Evolutionary conservation across 495 filamentous ascomycete genomes (phyloP).

Genomic region (Collariella sp.): DNA sequence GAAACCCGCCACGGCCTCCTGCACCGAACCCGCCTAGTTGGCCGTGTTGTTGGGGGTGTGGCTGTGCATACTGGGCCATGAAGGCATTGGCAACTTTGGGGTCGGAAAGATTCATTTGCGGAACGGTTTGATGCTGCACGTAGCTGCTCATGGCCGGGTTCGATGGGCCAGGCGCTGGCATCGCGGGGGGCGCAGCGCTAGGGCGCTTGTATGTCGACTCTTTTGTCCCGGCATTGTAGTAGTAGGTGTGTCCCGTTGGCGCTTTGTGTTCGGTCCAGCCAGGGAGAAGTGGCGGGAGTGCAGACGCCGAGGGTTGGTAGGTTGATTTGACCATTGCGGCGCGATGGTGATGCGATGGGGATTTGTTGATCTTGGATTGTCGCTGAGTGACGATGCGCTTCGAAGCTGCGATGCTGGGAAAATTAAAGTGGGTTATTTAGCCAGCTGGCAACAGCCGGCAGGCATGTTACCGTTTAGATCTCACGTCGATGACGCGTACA

Average conservation of each 20-base stretch:
- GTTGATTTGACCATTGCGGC: conserved; percentile 54
- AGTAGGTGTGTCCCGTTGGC: conserved; percentile 80
- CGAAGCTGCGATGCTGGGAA: neutral
- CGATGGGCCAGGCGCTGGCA: conserved; percentile 19
- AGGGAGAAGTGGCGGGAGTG: conserved; percentile 53
- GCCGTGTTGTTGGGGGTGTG: conserved; percentile 14
- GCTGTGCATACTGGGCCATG: conserved; percentile 37
- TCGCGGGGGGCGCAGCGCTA: conserved; percentile 24
- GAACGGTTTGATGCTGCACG: conserved; percentile 38
- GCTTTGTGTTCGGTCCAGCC: conserved; percentile 94
- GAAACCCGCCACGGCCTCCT: conserved; percentile 42
- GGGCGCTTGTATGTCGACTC: conserved; percentile 81
- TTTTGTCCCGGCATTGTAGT: conserved; percentile 80
- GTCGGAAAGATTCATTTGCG: conserved; percentile 38
- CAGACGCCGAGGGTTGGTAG: conserved; percentile 40
- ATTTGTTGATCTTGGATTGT: too few species aligned
- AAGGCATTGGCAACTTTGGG: conserved; percentile 38
- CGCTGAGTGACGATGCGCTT: neutral
- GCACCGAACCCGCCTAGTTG: conserved; percentile 30
- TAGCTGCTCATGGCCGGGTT: conserved; percentile 31
- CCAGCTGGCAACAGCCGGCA: too few species aligned
- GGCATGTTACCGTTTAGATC: too few species aligned
- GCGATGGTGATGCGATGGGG: neutral
- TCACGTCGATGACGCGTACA: too few species aligned
- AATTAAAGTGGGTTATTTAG: too few species aligned